Evolutionary conservation across 306 rosid species (phyloP).

Genomic region (Chamaecrista fasciculata): DNA sequence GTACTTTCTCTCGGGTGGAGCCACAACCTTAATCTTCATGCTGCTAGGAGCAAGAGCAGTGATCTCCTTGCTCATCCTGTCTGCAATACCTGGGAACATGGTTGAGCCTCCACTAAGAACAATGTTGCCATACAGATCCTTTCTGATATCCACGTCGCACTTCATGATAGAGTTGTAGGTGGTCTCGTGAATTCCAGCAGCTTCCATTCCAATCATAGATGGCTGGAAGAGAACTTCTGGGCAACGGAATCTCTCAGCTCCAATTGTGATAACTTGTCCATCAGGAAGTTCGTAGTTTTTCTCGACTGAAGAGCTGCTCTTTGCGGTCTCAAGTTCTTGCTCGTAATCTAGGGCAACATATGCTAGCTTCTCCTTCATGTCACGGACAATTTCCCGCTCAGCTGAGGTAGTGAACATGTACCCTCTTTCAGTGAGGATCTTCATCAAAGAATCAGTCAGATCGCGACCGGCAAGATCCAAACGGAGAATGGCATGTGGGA

Average conservation of each 20-base stretch:
- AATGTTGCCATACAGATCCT: constrained; percentile 79
- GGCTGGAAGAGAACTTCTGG: constrained; percentile 89
- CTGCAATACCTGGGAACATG: constrained; percentile 92
- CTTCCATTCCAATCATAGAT: constrained; percentile 83
- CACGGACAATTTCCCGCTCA: constrained; percentile 91
- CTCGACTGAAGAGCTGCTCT: constrained; percentile 78
- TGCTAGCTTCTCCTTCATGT: constrained; percentile 91
- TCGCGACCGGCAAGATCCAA: constrained; percentile 88
- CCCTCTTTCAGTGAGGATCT: constrained; percentile 86
- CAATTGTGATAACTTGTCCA: constrained; percentile 79
- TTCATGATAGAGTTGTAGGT: constrained; percentile 84
- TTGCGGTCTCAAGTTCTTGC: constrained; percentile 82
- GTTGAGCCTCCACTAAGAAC: constrained; percentile 88
- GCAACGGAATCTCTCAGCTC: constrained; percentile 89
- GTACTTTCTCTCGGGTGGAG: constrained; percentile 89
- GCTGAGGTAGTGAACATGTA: constrained; percentile 94
- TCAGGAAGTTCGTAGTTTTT: constrained; percentile 80
- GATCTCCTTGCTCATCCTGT: constrained; percentile 84
- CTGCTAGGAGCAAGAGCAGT: constrained; percentile 89
- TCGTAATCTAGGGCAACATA: constrained; percentile 78
- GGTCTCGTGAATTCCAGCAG: constrained; percentile 88
- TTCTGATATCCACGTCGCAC: constrained; percentile 82
- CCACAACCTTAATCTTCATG: constrained; percentile 87
- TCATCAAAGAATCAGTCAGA: constrained; percentile 73
- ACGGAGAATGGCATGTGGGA: constrained; percentile 83